Conservation (phyloP, 2,329 filamentous ascomycete species). For the Ascochyta pisi region DNA sequence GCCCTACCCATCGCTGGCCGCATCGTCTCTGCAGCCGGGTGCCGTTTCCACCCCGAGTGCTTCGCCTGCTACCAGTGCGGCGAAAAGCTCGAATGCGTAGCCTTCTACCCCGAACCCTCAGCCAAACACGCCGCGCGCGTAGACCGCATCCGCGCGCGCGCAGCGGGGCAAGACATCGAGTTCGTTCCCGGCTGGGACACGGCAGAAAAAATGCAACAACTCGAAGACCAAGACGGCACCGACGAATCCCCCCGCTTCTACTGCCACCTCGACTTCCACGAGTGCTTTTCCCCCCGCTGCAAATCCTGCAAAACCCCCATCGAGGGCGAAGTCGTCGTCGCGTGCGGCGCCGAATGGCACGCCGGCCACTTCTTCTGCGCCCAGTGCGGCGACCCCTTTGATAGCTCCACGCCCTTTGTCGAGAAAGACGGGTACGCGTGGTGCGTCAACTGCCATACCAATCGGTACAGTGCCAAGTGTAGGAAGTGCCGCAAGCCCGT, state of each 20-base stretch:
- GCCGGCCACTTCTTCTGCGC: slow-evolving; percentile 99
- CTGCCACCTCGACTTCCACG: slow-evolving; percentile 98
- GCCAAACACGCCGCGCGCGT: slow-evolving; percentile 73
- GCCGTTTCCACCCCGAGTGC: slow-evolving; percentile 90
- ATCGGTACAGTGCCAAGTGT: slow-evolving; percentile 89
- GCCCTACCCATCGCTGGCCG: slow-evolving; percentile 84
- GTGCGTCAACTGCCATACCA: slow-evolving; percentile 93
- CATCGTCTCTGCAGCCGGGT: slow-evolving; percentile 82
- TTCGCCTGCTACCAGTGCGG: slow-evolving; percentile 89
- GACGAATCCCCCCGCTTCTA: slow-evolving; percentile 81
- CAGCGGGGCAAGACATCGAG: slow-evolving; percentile 60
- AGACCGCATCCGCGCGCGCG: slow-evolving; percentile 70
- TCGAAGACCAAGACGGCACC: slow-evolving; percentile 66
- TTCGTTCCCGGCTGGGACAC: slow-evolving; percentile 51
- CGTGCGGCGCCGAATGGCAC: slow-evolving; percentile 95
- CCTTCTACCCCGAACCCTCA: slow-evolving; percentile 93
- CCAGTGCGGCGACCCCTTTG: slow-evolving; percentile 87
- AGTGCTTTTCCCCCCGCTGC: slow-evolving; percentile 89
- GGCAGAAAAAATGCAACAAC: slow-evolving; percentile 63
- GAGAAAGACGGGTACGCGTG: slow-evolving; percentile 98
- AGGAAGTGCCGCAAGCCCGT: slow-evolving; percentile 83
- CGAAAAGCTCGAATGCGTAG: slow-evolving; percentile 89
- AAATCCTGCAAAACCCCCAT: slow-evolving; percentile 97
- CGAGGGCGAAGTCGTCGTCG: slow-evolving; percentile 90
- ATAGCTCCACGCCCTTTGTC: slow-evolving; percentile 76